Evolutionary conservation across 257 asterid species (phyloP).

Genomic region (Hygrophila difformis): DNA sequence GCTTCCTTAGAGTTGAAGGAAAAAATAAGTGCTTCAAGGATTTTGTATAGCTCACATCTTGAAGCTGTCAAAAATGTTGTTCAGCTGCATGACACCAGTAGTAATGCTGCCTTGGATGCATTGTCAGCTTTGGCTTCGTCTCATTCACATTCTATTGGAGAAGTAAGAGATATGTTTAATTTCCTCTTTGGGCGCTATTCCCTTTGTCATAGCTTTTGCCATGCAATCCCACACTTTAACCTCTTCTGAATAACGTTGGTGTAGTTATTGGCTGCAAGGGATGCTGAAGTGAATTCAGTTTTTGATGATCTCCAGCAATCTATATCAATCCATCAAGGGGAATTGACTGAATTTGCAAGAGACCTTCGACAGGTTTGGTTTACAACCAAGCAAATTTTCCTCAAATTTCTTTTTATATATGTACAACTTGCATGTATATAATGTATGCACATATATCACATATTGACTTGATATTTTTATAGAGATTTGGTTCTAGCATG

Average conservation of each 20-base stretch:
- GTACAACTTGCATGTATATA: too few species aligned
- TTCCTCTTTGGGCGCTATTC: too few species aligned
- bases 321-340: slow-evolving; percentile 50
- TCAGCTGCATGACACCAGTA: slow-evolving; percentile 59
- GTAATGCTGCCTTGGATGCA: slow-evolving; percentile 62
- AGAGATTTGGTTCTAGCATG: slow-evolving; percentile 40
- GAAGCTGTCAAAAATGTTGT: slow-evolving; percentile 76
- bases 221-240: too few species aligned
- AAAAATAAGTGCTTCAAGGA: slow-evolving; percentile 46
- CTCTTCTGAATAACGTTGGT: too few species aligned
- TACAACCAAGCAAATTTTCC: too few species aligned
- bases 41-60: slow-evolving; percentile 54
- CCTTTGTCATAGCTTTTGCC: too few species aligned
- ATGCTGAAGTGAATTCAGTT: slow-evolving; percentile 36
- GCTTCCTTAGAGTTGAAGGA: slow-evolving; percentile 49
- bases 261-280: slow-evolving; percentile 42
- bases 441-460: too few species aligned
- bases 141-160: slow-evolving; percentile 40
- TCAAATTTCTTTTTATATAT: slow-evolving; percentile 5
- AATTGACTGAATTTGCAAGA: slow-evolving; percentile 51
- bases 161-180: slow-evolving; percentile 55
- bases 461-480: slow-evolving; percentile 11
- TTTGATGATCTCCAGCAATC: slow-evolving; percentile 53
- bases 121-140: slow-evolving; percentile 46
- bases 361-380: slow-evolving; percentile 66